Evolutionary conservation across 768 basidiomycete genomes (phyloP), one percentile per base, ranked within the genome.

Genomic region (Wakefieldia striispora): DNA sequence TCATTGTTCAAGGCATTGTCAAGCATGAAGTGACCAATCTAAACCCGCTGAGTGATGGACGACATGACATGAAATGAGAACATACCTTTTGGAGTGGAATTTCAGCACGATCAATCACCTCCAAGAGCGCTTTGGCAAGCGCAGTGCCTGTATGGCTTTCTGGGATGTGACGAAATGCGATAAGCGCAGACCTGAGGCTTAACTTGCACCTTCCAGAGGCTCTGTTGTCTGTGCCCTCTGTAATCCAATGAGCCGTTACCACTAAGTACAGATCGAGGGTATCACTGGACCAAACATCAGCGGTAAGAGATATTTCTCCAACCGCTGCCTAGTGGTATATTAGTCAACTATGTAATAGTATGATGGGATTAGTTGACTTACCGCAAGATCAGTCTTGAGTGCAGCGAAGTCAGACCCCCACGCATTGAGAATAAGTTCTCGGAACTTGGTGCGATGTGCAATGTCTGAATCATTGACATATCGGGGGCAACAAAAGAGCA

Each of bases 211-310:
- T n/a, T 33, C 50, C 43, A 6, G n/a, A n/a, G n/a, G n/a, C n/a
- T n/a, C n/a, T n/a, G n/a, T n/a, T n/a, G n/a, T n/a, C n/a, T n/a
- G n/a, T n/a, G n/a, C n/a, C n/a, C n/a, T n/a, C n/a, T n/a, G n/a
- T n/a, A n/a, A n/a, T n/a, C n/a, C n/a, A 75, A 58, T 74, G 70
- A 0, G 58, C 64, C 0, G 69, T 70, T 4, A 75, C 44, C 0
- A 67, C 73, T 44, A 74, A 56, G 43, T 53, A 70, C 10, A 61
- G 45, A 3, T 31, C 14, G 4, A 66, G 63, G 35, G 53, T 56
- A 1, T 50, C 47, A 26, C 65, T 55, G 7, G 50, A 61, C 73
- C 73, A 75, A 2, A 73, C 51, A 40, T 75, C 71, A 16, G 54
- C 55, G 4, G 71, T 75, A 27, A 66, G 62, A 2, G 66, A 51